Evolutionary conservation across 768 basidiomycete genomes (phyloP), one percentile per base, ranked within the genome.

Genomic region (Lentinus tigrinus): DNA sequence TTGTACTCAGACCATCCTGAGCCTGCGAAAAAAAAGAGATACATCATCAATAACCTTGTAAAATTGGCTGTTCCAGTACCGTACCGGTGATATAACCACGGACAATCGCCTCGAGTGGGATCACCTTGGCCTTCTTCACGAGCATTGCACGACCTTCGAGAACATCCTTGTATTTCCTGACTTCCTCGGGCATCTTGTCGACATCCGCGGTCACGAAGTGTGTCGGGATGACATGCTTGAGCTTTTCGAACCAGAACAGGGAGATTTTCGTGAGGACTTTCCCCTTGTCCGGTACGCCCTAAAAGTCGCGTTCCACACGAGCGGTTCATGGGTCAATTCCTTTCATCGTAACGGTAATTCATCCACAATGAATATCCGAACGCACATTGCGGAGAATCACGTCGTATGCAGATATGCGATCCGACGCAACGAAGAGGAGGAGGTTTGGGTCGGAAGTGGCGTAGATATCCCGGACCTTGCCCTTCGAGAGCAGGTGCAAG

Each of bases 401-500:
- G 79, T 99, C 96, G 78, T 93, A 98, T 0, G 95, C 95, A 19
- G 93, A 96, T 70, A 98, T 96, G 61, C 97, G 82, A 75, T 99
- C 97, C 10, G 91, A 88, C 11, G 96, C 95, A 57, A 98, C 88
- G 70, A 98, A 98, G 40, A 99, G 81, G 19, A 99, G 81, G 63
- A 84, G 81, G 52, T 85, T 80, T 21, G 82, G 79, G 6, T 84
- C 85, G 5, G 88, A 85, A 13, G 85, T 87, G 31, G 82, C 67
- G 74, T 99, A 98, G 69, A 99, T 88, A 73, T 98, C 96, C 56
- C 97, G 85, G 21, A 99, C 97, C 81, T 99, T 99, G 57, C 97
- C 97, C 70, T 81, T 85, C 1, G 93, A 94, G 31, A 98, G 57
- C 2, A 98, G 76, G 24, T 75, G 81, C 50, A 97, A 79, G 24